Evolutionary conservation across 768 basidiomycete genomes (phyloP).

Genomic region (Suillus alpinus): DNA sequence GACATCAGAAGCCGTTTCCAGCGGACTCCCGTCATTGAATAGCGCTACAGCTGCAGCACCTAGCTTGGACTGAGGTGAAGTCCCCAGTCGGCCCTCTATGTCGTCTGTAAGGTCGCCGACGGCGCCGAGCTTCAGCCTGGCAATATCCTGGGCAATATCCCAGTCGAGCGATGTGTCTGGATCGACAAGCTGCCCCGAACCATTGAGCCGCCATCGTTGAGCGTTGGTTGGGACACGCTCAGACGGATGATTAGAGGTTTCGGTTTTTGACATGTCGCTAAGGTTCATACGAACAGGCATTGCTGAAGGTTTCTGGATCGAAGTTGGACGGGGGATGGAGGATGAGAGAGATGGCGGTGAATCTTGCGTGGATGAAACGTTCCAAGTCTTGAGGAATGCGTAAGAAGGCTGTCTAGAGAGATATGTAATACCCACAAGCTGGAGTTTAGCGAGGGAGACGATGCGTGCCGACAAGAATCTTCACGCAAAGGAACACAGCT

Average conservation of each 20-base stretch:
- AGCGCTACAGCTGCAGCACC: constrained; percentile 49
- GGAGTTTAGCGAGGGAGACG: too few relatives aligned
- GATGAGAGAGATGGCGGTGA: constrained; percentile 34
- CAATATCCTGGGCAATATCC: constrained; percentile 73
- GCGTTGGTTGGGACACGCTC: constrained; percentile 38
- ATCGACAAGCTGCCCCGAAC: constrained; percentile 60
- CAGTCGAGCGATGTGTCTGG: constrained; percentile 54
- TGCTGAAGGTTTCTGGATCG: constrained; percentile 38
- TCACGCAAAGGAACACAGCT: too few relatives aligned
- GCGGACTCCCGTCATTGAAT: constrained; percentile 63
- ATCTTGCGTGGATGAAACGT: constrained; percentile 39
- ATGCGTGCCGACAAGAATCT: too few relatives aligned
- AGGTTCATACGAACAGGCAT: constrained; percentile 48
- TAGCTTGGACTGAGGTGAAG: constrained; percentile 66
- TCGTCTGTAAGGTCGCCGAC: constrained; percentile 51
- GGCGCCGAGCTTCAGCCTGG: constrained; percentile 65
- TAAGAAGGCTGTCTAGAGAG: constrained; percentile 19
- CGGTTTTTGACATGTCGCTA: constrained; percentile 19
- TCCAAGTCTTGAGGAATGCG: constrained; percentile 43
- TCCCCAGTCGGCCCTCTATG: constrained; percentile 51
- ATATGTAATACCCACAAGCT: background rate
- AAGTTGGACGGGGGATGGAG: constrained; percentile 27
- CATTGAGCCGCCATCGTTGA: constrained; percentile 64
- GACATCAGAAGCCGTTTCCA: constrained; percentile 69
- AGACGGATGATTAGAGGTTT: constrained; percentile 26